Evolutionary conservation across 805 yeast species (phyloP), one percentile per base, ranked within the genome.

Genomic region (Candida morakotiae): DNA sequence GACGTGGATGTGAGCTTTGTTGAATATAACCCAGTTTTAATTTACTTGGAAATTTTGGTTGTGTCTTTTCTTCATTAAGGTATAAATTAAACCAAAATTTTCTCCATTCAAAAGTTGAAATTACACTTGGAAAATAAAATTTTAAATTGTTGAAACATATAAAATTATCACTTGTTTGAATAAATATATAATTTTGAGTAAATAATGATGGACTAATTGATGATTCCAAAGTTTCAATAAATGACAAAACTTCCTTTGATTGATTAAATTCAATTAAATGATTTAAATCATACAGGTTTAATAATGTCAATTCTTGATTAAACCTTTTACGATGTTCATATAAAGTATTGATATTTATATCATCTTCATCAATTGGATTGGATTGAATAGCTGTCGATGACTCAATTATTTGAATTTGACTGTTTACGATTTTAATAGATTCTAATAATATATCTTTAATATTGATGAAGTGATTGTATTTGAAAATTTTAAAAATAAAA

Each of bases 401-500:
- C 9, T 29, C 41, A 31, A 28, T 26, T 25, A 13, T 23, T 14
- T 13, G 15, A 18, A 43, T 24, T 13, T 55, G 59, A 19, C 28
- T 32, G 9, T 36, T 25, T 4, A 43, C 51, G 13, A 55, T 41
- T 1, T 27, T 29, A 4, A 52, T 20, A 1, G 57, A 52, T 10
- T 44, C 37, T 11, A 36, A 25, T 9, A 53, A 30, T 1, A 55
- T 41, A 7, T 23, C 9, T 21, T 36, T 39, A 24, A 53, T 39
- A 35, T 49, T 49, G 23, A 43, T 33, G 25, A 39, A 52, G 37
- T 55, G 60, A 25, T 31, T 31, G 10, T 28, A 20, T 21, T 47
- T 48, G 42, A 50, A 55, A 2, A 49, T 39, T 13, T 31, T 33
- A 24, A 55, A 55, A n/a, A 49, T 11, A 32, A 47, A 50, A 31